A percentile compares a stretch with the other conserved stretches of the same genome.
phyloP scores from a whole-genome alignment of 2,329 filamentous ascomycete genomes.

The Bimuria novae-zelandiae region DNA sequence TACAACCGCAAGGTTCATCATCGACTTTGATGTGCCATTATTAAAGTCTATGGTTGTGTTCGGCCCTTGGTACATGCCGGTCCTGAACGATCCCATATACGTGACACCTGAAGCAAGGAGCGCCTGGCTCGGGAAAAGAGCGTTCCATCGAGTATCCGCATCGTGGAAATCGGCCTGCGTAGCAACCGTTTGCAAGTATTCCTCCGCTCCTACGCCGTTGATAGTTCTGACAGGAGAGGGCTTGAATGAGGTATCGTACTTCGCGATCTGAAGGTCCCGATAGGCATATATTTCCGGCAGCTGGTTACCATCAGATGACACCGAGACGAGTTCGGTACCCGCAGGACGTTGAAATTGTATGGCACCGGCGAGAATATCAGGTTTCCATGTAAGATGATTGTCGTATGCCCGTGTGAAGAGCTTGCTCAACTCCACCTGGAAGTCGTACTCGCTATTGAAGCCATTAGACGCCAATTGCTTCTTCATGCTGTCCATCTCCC shows the following conservation, averaged over 20 bases:
- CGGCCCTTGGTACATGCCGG: slow-evolving; percentile 37
- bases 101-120: slow-evolving; percentile 33
- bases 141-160: slow-evolving; percentile 49
- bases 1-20: slow-evolving; percentile 39
- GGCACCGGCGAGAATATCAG: slow-evolving; percentile 43
- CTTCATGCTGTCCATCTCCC: slow-evolving; percentile 42
- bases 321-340: slow-evolving; percentile 37
- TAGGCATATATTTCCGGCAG: slow-evolving; percentile 45
- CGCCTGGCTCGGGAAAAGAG: slow-evolving; percentile 43
- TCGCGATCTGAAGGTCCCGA: slow-evolving; percentile 33
- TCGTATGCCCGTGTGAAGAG: slow-evolving; percentile 47
- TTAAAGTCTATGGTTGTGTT: slow-evolving; percentile 43
- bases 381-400: slow-evolving; percentile 47
- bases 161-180: slow-evolving; percentile 43
- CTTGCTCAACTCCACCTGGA: slow-evolving; percentile 43
- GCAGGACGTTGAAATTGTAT: slow-evolving; percentile 44
- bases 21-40: slow-evolving; percentile 40
- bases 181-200: slow-evolving; percentile 42
- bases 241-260: slow-evolving; percentile 32
- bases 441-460: slow-evolving; percentile 49
- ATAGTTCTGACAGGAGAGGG: slow-evolving; percentile 46
- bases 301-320: slow-evolving; percentile 43
- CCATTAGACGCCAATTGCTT: slow-evolving; percentile 31
- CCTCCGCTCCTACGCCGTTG: slow-evolving; percentile 41
- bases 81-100: slow-evolving; percentile 37